Base-by-base conservation (phyloP, 2,329 filamentous ascomycete genomes). In the Orbilia blumenaviensis region DNA sequence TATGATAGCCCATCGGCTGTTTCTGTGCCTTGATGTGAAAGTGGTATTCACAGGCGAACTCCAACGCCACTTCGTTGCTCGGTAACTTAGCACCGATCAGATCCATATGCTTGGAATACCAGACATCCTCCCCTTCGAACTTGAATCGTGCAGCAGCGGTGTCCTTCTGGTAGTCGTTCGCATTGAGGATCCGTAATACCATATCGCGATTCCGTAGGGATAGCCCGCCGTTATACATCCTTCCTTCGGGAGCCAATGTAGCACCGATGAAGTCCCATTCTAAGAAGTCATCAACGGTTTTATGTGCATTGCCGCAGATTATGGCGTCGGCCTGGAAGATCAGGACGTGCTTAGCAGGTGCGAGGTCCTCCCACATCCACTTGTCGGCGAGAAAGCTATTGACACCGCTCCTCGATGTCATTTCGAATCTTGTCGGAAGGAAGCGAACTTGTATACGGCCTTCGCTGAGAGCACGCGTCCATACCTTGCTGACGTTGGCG, bases 251-350 rank as follows among this genome's bases (percentile, higher is more conserved):
- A 32, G 78, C 75, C 48, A 83, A 77, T 0, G 82, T 81, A 6
- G 82, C 82, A 0, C 81, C 83, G 16, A 84, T 80, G 34, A 83
- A 82, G 73, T 84, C 83, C 77, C 79, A 84, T 32, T 79, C 78
- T 9, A 83, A 14, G 60, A 82, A 84, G 56, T 83, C 82, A 48
- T 84, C 83, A n/a, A 81, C 78, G 52, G 76, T 79, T 2, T 66
- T 68, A 27, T 77, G 41, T 16, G 81, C 76, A 32, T 80, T 81
- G 44, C 79, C 80, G 79, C 83, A 84, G 9, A 84, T 48, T 67
- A 84, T 81, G 66, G 81, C 82, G 78, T 84, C 83, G 25, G 81
- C 80, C 79, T 84, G 83, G 81, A 84, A 84, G 7, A 83, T 68
- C 14, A 84, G 81, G 14, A 84, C 78, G 72, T 82, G 81, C 38